Base-by-base conservation (phyloP, 2,329 filamentous ascomycete genomes). In the Pseudofabraea citricarpa region DNA sequence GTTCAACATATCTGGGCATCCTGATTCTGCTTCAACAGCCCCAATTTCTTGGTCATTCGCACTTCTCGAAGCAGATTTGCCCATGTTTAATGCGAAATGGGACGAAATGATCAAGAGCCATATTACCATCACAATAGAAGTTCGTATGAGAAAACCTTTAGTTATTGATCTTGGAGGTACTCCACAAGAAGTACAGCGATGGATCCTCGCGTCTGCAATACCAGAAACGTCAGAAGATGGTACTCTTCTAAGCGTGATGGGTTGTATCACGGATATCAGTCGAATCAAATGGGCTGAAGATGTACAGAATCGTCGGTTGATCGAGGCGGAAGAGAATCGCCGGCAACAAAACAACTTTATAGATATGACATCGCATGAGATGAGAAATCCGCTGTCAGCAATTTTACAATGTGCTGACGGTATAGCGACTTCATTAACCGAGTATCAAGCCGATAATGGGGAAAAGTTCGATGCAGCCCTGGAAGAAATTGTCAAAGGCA, bases 271-370 rank as follows among this genome's bases (percentile, higher is more conserved):
- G 0, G 86, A 94, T 56, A 93, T 94, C 49, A 88, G 83, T 15
- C 78, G 84, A 43, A 87, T 91, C 59, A 93, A 93, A 60, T 83
- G 83, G 72, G 86, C 87, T 1, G 87, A 93, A 61, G 80, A 82
- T 37, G 78, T 89, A 22, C 87, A 93, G 61, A 86, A 77, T 52
- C 75, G 82, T 38, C 81, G 87, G 46, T 81, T 87, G 53, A 78
- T 90, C 55, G 87, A 93, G 60, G 89, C 87, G 0, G 78, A 90
- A 3, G 85, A 90, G 59, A 74, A 88, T 45, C 90, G 91, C 62
- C 72, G 79, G 23, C 79, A 85, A 46, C 75, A 81, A 51, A 77
- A 81, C 53, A 85, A 84, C 51, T 86, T 85, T 55, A 85, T 86
- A 51, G 82, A 86, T 55, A 85, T 85, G 35, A 85, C 81, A 1